Base-by-base conservation (phyloP, 164 flowering plant species). In the Cinnamomum micranthum region DNA sequence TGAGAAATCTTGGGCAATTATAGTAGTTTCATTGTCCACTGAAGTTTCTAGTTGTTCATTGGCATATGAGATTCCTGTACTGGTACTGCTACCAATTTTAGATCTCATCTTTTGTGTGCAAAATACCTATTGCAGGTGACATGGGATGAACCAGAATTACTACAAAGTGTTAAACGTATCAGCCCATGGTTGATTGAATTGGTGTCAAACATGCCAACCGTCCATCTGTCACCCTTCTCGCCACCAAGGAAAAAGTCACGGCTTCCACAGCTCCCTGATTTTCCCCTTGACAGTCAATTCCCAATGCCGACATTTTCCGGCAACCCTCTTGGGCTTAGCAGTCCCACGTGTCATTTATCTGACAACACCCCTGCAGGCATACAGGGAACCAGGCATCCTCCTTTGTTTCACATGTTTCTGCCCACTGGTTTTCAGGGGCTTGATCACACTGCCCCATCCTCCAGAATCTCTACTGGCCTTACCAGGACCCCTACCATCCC, bases 301-400 rank as follows among this genome's bases (percentile, higher is more conserved):
- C 81, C 82, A 15, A 19, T 67, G 24, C 86, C 93, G 35, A 80
- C 89, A 69, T 84, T 88, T 81, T 81, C 87, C 75, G 80, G 87
- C 81, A 88, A 87, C 51, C 85, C 85, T 85, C 85, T 86, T 41
- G 85, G 90, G 81, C 76, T 91, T 73, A 86, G 81, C 86, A 86
- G 87, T 87, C 89, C 91, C 74, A 79, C 87, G 81, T 84, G 85
- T 82, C 86, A 81, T 88, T 77, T 86, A 76, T 68, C 87, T n/a
- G 87, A 91, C 81, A 87, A 86, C 82, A 79, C 88, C 86, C 87
- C 95, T 90, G 92, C 93, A 87, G 95, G 99, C 92, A 93, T 95
- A 88, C 99, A 95, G 98, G 99, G 99, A 93, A 96, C 99, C 99
- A 95, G 99, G 99, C 99, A 95, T 85, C 85, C 89, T 91, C 96